Conservation (phyloP, 352 stramenopile genomes). For the Peronosclerospora sorghi region DNA sequence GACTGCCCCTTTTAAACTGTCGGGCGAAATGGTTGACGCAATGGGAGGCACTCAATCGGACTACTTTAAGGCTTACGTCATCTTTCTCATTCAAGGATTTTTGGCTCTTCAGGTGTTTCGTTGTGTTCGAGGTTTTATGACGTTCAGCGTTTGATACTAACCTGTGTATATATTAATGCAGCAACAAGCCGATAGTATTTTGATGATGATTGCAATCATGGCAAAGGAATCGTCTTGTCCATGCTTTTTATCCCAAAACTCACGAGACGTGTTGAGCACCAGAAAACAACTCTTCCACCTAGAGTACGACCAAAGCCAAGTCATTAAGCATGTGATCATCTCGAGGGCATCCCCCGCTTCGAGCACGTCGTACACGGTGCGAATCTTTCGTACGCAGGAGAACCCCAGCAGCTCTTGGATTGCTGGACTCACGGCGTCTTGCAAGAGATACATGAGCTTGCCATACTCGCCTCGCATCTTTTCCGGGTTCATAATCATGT, state of each 20-base stretch:
- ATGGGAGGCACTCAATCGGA: slow-evolving; percentile 88
- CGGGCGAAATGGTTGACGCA: slow-evolving; percentile 95
- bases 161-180: slow-evolving; percentile 11
- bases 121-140: not conserved
- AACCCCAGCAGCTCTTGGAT: too few relatives aligned
- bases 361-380: too few relatives aligned
- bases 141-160: slow-evolving; percentile 12
- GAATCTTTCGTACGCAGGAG: too few relatives aligned
- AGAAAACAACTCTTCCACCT: slow-evolving; percentile 76
- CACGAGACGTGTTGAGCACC: slow-evolving; percentile 57
- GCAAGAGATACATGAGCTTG: too few relatives aligned
- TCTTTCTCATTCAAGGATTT: slow-evolving; percentile 95
- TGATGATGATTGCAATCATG: slow-evolving; percentile 96
- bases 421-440: too few relatives aligned
- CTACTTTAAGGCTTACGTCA: slow-evolving; percentile 96
- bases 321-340: slow-evolving; percentile 85
- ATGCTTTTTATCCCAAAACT: slow-evolving; percentile 87
- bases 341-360: too few relatives aligned
- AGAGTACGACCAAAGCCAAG: slow-evolving; percentile 70
- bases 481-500: too few relatives aligned
- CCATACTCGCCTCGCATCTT: too few relatives aligned
- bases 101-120: slow-evolving; percentile 90
- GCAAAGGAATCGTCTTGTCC: slow-evolving; percentile 91
- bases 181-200: slow-evolving; percentile 88
- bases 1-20: slow-evolving; percentile 97